A percentile compares a stretch with the other conserved stretches of the same genome.
These are phyloP conservation scores for Kwoniella sp. DNA, from an alignment of 768 basidiomycete species.

Conservation along the genomic window DNA sequence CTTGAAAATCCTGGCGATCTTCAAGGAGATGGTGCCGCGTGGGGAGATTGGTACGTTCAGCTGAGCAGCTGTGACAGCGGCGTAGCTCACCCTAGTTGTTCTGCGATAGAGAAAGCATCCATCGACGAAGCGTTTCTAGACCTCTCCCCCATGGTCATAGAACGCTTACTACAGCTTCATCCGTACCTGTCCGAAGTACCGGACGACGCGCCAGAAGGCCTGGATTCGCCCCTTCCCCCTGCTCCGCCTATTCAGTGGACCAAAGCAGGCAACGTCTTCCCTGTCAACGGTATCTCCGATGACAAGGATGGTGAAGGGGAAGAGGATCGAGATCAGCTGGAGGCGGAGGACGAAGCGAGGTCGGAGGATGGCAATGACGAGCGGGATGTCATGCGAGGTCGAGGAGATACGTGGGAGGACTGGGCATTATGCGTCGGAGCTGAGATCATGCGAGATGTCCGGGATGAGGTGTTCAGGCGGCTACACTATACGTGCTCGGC, in stretches of 20 bases:
- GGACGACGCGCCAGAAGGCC: conserved; percentile 61
- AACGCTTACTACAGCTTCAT: conserved; percentile 66
- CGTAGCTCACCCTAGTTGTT: background rate
- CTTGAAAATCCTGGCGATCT: conserved; percentile 74
- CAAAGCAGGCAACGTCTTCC: conserved; percentile 46
- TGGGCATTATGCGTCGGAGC: conserved; percentile 83
- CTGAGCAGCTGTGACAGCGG: background rate
- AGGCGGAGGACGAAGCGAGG: conserved; percentile 3
- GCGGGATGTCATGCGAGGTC: background rate
- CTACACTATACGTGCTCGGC: conserved; percentile 93
- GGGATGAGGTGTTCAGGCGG: conserved; percentile 62
- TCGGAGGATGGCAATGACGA: conserved; percentile 13
- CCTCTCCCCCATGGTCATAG: conserved; percentile 74
- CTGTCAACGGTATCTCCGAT: conserved; percentile 38
- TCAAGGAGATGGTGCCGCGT: conserved; percentile 70
- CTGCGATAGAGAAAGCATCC: conserved; percentile 79
- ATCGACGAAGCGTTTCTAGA: conserved; percentile 98
- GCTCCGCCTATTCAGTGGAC: conserved; percentile 48
- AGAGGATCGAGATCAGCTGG: background rate
- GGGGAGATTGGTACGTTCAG: conserved; percentile 70
- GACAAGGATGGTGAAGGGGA: background rate
- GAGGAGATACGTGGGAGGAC: conserved; percentile 76
- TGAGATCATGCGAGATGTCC: conserved; percentile 72
- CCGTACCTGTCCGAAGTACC: conserved; percentile 73
- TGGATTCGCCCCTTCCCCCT: conserved; percentile 53